These are phyloP conservation scores for Ulota crispa DNA, from an alignment of 225 moss, liverwort and hornwort species.

Conservation along the genomic window DNA sequence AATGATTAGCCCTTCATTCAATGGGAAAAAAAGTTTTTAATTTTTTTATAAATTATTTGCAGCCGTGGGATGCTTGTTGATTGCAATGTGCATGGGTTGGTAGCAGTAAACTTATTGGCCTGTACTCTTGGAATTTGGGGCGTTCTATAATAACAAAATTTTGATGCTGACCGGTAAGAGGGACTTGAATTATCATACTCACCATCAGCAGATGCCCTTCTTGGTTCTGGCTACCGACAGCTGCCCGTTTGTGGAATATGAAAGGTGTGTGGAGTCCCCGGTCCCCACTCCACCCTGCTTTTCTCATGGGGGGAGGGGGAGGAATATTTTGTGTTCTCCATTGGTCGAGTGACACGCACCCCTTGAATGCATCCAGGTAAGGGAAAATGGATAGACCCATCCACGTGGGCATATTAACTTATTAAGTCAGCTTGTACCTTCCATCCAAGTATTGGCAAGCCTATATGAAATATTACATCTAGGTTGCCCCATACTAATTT, in stretches of 20 bases:
- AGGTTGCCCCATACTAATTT: too few species aligned
- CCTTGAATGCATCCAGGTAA: too few species aligned
- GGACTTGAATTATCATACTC: neutral
- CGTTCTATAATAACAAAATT: neutral
- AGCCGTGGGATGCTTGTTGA: neutral
- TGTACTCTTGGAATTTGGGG: neutral
- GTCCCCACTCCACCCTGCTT: neutral
- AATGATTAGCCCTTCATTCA: neutral
- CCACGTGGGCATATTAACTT: too few species aligned
- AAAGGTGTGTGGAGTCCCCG: neutral
- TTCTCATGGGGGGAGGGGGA: too few species aligned
- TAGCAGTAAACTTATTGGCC: neutral
- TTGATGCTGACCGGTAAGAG: neutral
- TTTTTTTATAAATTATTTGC: too few species aligned
- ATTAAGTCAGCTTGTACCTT: too few species aligned
- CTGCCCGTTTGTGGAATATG: neutral
- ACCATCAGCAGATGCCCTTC: neutral
- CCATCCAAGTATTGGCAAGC: too few species aligned
- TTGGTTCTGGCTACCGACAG: constrained; percentile 20
- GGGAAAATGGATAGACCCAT: too few species aligned
- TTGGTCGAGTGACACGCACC: too few species aligned
- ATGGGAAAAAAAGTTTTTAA: too few species aligned
- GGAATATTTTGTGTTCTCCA: too few species aligned
- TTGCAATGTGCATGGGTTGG: constrained; percentile 4
- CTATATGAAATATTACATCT: too few species aligned